A percentile compares a stretch with the other conserved stretches of the same genome.
Conservation (phyloP, 176 grass and related monocot genomes). For the Avena sativa region DNA sequence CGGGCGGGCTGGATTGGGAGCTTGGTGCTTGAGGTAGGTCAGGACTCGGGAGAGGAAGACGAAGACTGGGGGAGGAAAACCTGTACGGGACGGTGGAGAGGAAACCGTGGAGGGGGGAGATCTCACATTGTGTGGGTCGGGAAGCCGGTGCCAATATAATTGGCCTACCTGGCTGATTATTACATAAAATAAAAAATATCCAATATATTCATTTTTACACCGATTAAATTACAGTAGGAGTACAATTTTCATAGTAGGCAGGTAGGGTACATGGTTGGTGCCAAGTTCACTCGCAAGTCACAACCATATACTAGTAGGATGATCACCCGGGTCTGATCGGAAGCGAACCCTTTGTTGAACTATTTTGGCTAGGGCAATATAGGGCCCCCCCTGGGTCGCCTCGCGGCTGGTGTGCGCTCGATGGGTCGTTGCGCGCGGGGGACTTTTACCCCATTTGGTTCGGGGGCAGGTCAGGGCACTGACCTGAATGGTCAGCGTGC, state of each 20-base stretch:
- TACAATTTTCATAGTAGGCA: too few relatives aligned
- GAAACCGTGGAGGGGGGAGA: constrained; percentile 9
- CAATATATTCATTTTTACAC: too few relatives aligned
- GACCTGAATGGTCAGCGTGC: not conserved
- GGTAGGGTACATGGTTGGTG: too few relatives aligned
- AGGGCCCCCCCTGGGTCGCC: too few relatives aligned
- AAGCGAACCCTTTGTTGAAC: too few relatives aligned
- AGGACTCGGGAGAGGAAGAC: constrained; percentile 29
- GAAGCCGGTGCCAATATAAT: not conserved
- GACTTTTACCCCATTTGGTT: not conserved
- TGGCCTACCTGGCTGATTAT: not conserved
- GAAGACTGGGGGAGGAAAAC: constrained; percentile 30
- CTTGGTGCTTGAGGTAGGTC: constrained; percentile 5
- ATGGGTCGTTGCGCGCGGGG: not conserved
- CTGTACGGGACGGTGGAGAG: constrained; percentile 25
- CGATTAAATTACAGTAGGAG: too few relatives aligned
- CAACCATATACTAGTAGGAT: too few relatives aligned
- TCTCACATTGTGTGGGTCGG: not conserved
- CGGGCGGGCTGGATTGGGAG: constrained; percentile 12
- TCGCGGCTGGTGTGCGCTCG: too few relatives aligned
- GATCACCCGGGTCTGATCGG: too few relatives aligned
- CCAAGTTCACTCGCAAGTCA: too few relatives aligned
- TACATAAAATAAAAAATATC: too few relatives aligned
- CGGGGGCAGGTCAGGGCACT: not conserved
- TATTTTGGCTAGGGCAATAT: too few relatives aligned